Evolutionary conservation across 176 grass and related monocot species (phyloP).

Genomic region (Oryza nivara): DNA sequence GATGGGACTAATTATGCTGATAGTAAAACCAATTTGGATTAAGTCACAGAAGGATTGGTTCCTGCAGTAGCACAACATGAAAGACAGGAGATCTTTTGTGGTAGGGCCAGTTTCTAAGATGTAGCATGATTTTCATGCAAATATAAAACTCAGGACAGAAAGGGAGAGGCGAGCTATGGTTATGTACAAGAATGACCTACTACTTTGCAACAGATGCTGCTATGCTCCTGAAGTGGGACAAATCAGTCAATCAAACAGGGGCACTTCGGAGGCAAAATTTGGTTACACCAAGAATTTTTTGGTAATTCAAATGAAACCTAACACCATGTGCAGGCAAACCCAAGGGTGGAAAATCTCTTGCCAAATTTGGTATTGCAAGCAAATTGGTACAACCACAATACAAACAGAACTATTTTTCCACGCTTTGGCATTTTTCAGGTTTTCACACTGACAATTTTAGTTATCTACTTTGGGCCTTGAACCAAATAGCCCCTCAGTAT

Average conservation of each 20-base stretch:
- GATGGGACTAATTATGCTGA: neutral
- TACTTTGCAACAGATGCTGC: neutral
- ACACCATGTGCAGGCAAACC: neutral
- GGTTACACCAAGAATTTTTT: neutral
- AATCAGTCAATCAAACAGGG: neutral
- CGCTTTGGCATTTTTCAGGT: neutral
- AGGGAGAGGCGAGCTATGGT: neutral
- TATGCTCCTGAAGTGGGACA: neutral
- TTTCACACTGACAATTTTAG: neutral
- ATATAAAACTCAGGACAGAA: neutral
- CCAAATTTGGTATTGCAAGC: neutral
- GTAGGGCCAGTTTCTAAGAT: slow-evolving; percentile 6
- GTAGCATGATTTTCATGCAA: neutral
- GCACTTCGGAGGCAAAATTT: neutral
- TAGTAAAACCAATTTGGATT: neutral
- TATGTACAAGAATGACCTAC: neutral
- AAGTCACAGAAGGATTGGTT: neutral
- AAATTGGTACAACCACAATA: neutral
- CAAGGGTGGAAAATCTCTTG: neutral
- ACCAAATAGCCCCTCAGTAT: neutral
- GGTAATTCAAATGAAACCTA: neutral
- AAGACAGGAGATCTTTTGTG: neutral
- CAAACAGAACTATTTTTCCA: neutral
- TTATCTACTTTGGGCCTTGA: neutral
- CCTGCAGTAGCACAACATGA: neutral